phyloP scores from a whole-genome alignment of 2,329 filamentous ascomycete species.

The Zymoseptoria crescenta region DNA sequence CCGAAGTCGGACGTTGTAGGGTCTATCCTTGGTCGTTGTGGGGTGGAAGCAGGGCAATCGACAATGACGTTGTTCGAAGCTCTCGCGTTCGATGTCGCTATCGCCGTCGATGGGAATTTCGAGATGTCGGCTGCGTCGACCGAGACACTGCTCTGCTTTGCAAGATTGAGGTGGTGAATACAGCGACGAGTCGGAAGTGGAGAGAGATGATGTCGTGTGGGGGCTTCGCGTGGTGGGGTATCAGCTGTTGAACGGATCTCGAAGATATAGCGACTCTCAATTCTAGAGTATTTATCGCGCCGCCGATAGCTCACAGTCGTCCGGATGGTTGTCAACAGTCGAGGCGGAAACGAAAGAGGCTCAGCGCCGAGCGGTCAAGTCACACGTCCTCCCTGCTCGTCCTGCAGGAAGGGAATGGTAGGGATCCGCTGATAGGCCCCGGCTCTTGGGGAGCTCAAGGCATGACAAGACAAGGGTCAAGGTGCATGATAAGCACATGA shows the following conservation, averaged over 20 bases:
- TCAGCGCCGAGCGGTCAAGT: neutral
- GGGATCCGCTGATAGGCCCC: neutral
- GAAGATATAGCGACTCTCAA: neutral
- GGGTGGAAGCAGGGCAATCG: neutral
- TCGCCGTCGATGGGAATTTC: neutral
- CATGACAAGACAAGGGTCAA: neutral
- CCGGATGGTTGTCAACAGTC: neutral
- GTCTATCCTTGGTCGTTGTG: neutral
- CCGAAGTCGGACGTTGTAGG: neutral
- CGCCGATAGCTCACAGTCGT: neutral
- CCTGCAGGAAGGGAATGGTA: neutral
- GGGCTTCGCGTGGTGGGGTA: neutral
- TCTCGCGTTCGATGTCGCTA: neutral
- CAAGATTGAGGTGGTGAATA: neutral
- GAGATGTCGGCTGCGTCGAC: no score
- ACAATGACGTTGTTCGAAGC: neutral
- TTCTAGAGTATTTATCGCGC: neutral
- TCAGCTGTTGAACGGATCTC: neutral
- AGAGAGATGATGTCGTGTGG: neutral
- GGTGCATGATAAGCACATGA: neutral
- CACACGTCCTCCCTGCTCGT: neutral
- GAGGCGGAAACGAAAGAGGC: neutral
- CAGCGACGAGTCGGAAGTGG: neutral
- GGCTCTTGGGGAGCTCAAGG: neutral
- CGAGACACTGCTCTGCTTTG: no score